Percentiles rank a stretch among this genome's conserved stretches.
Conservation (phyloP, 768 basidiomycete species). For the Lentinula detonsa region DNA sequence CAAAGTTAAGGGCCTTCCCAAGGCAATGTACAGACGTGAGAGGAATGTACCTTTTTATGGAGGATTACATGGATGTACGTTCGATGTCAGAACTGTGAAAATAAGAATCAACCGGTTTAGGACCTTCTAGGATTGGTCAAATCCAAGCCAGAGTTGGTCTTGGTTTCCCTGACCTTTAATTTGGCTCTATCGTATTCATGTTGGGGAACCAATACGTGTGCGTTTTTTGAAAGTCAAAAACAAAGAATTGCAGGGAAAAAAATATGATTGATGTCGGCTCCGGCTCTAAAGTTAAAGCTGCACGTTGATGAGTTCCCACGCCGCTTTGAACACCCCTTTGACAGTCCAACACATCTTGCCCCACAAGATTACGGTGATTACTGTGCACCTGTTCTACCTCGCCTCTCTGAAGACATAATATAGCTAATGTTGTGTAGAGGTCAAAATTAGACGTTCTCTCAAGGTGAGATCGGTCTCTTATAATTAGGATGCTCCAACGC, state of each 20-base stretch:
- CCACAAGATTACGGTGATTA: no score
- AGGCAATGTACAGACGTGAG: not conserved
- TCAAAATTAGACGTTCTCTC: no score
- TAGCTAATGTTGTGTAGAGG: no score
- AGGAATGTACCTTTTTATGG: not conserved
- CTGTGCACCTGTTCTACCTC: no score
- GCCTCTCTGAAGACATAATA: no score
- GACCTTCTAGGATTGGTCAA: not conserved
- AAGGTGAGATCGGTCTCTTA: not conserved
- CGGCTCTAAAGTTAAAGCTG: no score
- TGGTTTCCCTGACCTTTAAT: not conserved
- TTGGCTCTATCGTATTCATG: not conserved
- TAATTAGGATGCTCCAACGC: not conserved
- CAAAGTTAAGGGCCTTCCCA: not conserved
- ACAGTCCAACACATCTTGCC: no score
- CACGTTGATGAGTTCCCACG: no score
- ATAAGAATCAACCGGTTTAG: not conserved
- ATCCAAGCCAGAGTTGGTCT: not conserved
- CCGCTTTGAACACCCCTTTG: no score
- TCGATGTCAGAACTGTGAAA: not conserved
- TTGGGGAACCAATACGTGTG: not conserved
- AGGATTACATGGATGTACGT: not conserved
- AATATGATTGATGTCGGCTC: not conserved
- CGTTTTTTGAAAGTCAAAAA: not conserved
- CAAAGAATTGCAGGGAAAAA: not conserved